phyloP scores from a whole-genome alignment of 768 basidiomycete species.

The Hygrophoropsis aurantiaca region DNA sequence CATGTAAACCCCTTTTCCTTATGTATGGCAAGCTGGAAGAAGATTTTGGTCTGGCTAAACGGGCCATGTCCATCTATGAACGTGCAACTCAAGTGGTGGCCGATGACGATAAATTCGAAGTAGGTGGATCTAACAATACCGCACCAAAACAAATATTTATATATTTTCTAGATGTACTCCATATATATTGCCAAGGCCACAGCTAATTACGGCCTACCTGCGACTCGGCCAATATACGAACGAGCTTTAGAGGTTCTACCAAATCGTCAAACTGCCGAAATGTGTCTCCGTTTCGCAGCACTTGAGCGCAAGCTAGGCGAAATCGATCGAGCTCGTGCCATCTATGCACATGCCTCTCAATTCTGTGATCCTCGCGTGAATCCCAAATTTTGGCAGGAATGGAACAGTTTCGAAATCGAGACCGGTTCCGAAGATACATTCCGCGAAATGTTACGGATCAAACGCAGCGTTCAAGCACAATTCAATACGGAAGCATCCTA shows the following conservation, averaged over 20 bases:
- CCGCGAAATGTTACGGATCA: conserved; percentile 92
- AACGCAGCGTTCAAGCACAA: conserved; percentile 96
- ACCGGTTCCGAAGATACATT: conserved; percentile 99
- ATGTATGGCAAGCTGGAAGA: conserved; percentile 98
- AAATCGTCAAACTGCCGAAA: conserved; percentile 92
- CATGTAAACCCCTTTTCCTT: conserved; percentile 91
- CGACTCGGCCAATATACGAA: conserved; percentile 95
- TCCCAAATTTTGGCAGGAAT: conserved; percentile 93
- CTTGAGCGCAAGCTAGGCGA: conserved; percentile 98
- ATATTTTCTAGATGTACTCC: conserved; percentile 75
- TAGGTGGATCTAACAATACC: conserved; percentile 32
- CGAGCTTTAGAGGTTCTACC: conserved; percentile 91
- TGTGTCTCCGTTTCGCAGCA: conserved; percentile 94
- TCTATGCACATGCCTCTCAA: conserved; percentile 97
- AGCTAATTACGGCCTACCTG: conserved; percentile 92
- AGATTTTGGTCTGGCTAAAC: conserved; percentile 91
- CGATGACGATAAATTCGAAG: conserved; percentile 94
- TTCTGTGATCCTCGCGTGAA: conserved; percentile 96
- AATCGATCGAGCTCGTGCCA: conserved; percentile 94
- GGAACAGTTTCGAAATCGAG: conserved; percentile 98
- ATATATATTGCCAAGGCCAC: conserved; percentile 98
- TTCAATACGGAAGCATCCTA: conserved; percentile 98
- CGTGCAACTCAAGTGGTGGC: conserved; percentile 85
- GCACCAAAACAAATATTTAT: conserved; percentile 2
- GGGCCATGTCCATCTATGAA: conserved; percentile 94